A percentile compares a stretch with the other conserved stretches of the same genome.
Conservation (phyloP, 148 eudicot species). For the Vaccinium vitisidaea region DNA sequence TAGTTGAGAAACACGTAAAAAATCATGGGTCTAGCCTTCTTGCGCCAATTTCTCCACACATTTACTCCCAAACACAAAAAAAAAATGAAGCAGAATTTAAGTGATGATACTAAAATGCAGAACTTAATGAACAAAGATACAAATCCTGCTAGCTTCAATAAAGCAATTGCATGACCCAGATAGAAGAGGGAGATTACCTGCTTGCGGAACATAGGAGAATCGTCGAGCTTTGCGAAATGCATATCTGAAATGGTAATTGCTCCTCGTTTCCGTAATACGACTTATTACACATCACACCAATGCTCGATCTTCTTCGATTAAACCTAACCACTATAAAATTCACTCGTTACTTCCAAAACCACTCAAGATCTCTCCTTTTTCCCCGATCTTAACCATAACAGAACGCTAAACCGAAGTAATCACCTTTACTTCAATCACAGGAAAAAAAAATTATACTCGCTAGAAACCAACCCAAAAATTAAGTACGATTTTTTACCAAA, state of each 20-base stretch:
- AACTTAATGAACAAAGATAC: conserved; percentile 1
- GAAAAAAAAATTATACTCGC: neutral
- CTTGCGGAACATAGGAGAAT: conserved; percentile 97
- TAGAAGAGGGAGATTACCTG: conserved; percentile 50
- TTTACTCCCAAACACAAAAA: neutral
- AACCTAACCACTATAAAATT: conserved; percentile 10
- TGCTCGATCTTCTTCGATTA: conserved; percentile 23
- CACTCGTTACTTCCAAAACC: conserved; percentile 14
- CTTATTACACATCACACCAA: conserved; percentile 27
- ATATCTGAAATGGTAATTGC: conserved; percentile 37
- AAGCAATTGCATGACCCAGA: neutral
- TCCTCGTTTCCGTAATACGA: conserved; percentile 1
- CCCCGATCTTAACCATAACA: neutral
- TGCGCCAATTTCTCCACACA: too few species aligned
- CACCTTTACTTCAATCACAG: neutral
- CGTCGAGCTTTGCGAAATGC: conserved; percentile 94
- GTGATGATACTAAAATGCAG: neutral
- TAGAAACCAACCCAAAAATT: neutral
- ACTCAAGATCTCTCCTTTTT: conserved; percentile 33
- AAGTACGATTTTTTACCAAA: neutral
- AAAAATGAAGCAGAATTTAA: neutral
- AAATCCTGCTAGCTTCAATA: neutral
- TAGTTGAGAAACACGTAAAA: too few species aligned
- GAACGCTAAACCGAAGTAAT: conserved; percentile 10
- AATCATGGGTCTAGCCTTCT: too few species aligned